A percentile compares a stretch with the other conserved stretches of the same genome.
Evolutionary conservation across 441 rosid species (phyloP).

Genomic region (Capsella rubella): DNA sequence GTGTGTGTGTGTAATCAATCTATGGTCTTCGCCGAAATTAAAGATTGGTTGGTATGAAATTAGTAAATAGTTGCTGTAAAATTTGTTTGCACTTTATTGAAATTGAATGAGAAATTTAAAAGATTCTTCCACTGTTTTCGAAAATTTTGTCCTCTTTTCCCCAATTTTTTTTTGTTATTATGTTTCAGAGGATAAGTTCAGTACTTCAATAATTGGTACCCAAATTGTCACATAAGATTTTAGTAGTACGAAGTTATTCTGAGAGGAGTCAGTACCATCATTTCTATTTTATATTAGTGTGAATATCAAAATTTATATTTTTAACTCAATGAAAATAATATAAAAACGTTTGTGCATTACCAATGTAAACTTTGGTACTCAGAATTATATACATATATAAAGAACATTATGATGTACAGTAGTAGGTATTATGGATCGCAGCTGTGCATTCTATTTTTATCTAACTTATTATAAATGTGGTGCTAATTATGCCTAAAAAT

Average conservation of each 20-base stretch:
- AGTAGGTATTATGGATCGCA: constrained; percentile 42
- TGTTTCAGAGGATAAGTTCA: constrained; percentile 44
- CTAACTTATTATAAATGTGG: constrained; percentile 37
- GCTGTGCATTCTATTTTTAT: constrained; percentile 38
- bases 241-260: constrained; percentile 41
- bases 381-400: constrained; percentile 11
- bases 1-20: not conserved
- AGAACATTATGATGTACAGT: constrained; percentile 25
- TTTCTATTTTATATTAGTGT: constrained; percentile 7
- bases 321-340: not conserved
- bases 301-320: constrained; percentile 4
- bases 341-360: constrained; percentile 26
- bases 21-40: constrained; percentile 5
- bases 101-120: constrained; percentile 8
- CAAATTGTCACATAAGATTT: constrained; percentile 44
- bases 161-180: constrained; percentile 4
- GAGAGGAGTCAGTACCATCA: constrained; percentile 34
- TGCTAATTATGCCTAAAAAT: not conserved
- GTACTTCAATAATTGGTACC: constrained; percentile 46
- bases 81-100: constrained; percentile 5
- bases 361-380: constrained; percentile 14
- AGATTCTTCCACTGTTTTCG: constrained; percentile 35
- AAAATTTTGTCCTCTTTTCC: constrained; percentile 29
- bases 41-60: constrained; percentile 14
- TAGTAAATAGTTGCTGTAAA: not conserved